These are phyloP conservation scores for Penicillium crustosum DNA, from an alignment of 2,329 filamentous ascomycete genomes.

Conservation along the genomic window DNA sequence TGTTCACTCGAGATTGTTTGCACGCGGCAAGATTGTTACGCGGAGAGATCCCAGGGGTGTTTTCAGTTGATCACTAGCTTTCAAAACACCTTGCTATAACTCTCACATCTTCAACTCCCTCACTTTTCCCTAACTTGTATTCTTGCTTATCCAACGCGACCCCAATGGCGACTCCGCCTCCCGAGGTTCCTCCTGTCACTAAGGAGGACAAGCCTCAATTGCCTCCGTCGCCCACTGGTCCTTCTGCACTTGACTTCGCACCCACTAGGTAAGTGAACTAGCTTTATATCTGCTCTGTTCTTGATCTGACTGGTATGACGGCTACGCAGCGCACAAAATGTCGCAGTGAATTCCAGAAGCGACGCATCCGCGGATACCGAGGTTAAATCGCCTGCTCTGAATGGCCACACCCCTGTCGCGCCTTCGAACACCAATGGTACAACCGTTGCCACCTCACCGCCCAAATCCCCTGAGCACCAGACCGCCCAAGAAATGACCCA, in stretches of 20 bases:
- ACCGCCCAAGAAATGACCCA: constrained; percentile 6
- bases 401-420: constrained; percentile 31
- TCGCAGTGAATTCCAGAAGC: constrained; percentile 21
- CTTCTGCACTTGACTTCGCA: constrained; percentile 29
- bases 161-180: constrained; percentile 46
- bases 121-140: constrained; percentile 19
- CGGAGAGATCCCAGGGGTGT: constrained; percentile 19
- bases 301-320: constrained; percentile 14
- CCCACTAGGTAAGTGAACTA: constrained; percentile 31
- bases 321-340: constrained; percentile 24
- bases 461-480: constrained; percentile 28
- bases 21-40: constrained; percentile 18
- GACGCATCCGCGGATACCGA: constrained; percentile 19
- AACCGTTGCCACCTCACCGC: constrained; percentile 27
- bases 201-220: constrained; percentile 46
- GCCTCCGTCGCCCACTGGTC: constrained; percentile 37
- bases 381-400: constrained; percentile 24
- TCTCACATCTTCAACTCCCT: constrained; percentile 19
- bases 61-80: constrained; percentile 30
- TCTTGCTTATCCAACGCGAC: constrained; percentile 19
- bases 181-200: constrained; percentile 38
- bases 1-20: constrained; percentile 26
- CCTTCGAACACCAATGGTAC: constrained; percentile 32
- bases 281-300: background rate
- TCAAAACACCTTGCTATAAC: constrained; percentile 23